Conservation (phyloP, 805 yeast genomes). For the Kazachstania psychrophila region DNA sequence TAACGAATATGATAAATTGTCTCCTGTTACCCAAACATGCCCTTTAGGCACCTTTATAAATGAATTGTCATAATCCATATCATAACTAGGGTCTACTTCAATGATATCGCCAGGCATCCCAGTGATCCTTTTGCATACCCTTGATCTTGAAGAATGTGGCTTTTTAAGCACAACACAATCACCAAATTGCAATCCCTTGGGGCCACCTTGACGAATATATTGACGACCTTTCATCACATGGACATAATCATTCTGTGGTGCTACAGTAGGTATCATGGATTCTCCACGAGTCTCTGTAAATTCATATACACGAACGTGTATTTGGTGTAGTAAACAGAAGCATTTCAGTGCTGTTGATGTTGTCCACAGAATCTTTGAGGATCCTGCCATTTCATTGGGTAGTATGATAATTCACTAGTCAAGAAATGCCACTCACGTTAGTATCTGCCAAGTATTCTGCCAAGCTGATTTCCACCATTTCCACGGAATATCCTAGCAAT, state of each 20-base stretch:
- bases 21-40: constrained; percentile 97
- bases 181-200: constrained; percentile 63
- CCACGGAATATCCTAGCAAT: no score
- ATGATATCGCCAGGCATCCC: constrained; percentile 95
- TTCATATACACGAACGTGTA: constrained; percentile 60
- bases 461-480: no score
- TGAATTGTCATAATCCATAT: constrained; percentile 28
- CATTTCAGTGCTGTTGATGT: constrained; percentile 4
- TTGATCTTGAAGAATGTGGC: constrained; percentile 77
- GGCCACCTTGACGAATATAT: constrained; percentile 27
- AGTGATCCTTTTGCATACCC: constrained; percentile 87
- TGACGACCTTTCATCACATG: constrained; percentile 53
- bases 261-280: constrained; percentile 88
- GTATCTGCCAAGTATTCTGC: no score
- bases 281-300: constrained; percentile 82
- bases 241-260: constrained; percentile 66
- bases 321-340: constrained; percentile 54
- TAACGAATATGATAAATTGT: constrained; percentile 73
- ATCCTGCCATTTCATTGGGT: no score
- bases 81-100: constrained; percentile 64
- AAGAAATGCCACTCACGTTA: no score
- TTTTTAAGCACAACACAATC: constrained; percentile 82
- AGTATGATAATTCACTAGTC: no score
- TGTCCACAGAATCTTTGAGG: constrained; percentile 1
- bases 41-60: constrained; percentile 82